These are phyloP conservation scores for Hypoxylon trugodes DNA, from an alignment of 495 filamentous ascomycete genomes.

Conservation along the genomic window DNA sequence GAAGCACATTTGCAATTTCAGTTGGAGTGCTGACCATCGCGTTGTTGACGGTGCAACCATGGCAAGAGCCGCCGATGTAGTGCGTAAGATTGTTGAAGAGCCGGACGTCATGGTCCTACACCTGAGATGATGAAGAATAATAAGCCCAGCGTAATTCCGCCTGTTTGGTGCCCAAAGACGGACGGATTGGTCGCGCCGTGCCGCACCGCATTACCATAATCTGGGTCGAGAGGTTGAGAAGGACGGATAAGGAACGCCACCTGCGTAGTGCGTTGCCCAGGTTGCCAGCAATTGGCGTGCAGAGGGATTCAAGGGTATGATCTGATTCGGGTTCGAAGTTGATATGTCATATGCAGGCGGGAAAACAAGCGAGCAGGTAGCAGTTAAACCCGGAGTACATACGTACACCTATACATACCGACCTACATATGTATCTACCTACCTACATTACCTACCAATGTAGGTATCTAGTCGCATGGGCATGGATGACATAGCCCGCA, in stretches of 20 bases:
- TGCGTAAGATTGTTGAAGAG: conserved; percentile 79
- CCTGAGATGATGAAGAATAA: conserved; percentile 50
- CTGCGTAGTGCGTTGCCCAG: conserved; percentile 12
- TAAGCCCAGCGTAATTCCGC: not conserved
- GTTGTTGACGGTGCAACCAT: conserved; percentile 94
- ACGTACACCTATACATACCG: too few species aligned
- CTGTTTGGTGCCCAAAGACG: conserved; percentile 5
- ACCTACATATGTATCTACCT: too few species aligned
- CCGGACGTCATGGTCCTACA: conserved; percentile 83
- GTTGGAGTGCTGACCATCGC: conserved; percentile 96
- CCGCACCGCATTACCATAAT: not conserved
- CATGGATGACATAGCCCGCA: conserved; percentile 12
- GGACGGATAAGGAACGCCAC: conserved; percentile 10
- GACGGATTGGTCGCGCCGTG: too few species aligned
- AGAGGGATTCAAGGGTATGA: conserved; percentile 9
- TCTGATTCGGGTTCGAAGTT: conserved; percentile 17
- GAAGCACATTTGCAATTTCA: conserved; percentile 81
- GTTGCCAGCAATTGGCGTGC: not conserved
- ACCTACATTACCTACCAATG: too few species aligned
- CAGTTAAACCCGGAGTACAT: conserved; percentile 5
- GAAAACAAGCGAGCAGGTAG: too few species aligned
- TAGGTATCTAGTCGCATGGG: conserved; percentile 7
- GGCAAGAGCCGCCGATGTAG: conserved; percentile 84
- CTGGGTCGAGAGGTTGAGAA: not conserved
- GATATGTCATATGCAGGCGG: conserved; percentile 35